Evolutionary conservation across 805 yeast genomes (phyloP).

Genomic region (Brettanomyces anomalus): DNA sequence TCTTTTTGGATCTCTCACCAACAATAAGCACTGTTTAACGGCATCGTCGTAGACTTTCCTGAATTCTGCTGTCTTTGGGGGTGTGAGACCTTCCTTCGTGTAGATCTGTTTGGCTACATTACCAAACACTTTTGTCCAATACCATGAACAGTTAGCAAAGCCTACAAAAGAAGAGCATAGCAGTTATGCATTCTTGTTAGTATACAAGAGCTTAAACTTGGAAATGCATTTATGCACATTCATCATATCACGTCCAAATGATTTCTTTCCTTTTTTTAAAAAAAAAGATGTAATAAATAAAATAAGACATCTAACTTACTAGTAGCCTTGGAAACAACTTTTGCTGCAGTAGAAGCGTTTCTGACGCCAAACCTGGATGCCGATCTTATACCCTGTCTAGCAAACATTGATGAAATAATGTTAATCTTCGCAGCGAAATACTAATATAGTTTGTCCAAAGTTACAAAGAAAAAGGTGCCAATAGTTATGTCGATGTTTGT

Average conservation of each 20-base stretch:
- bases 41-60: constrained; percentile 59
- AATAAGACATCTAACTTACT: constrained; percentile 19
- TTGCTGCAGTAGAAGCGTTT: constrained; percentile 23
- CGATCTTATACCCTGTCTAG: constrained; percentile 24
- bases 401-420: constrained; percentile 17
- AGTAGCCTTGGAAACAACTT: constrained; percentile 27
- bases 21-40: constrained; percentile 35
- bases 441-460: too few relatives aligned
- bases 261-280: too few relatives aligned
- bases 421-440: too few relatives aligned
- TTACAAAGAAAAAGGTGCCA: too few relatives aligned
- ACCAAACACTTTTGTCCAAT: constrained; percentile 62
- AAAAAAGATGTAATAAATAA: too few relatives aligned
- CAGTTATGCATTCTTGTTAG: background rate
- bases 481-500: too few relatives aligned
- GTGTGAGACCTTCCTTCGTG: constrained; percentile 86
- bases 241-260: too few relatives aligned
- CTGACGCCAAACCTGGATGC: constrained; percentile 20
- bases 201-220: too few relatives aligned
- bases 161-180: constrained; percentile 10
- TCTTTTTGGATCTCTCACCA: constrained; percentile 53
- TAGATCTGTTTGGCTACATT: constrained; percentile 67
- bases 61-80: constrained; percentile 74
- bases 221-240: background rate
- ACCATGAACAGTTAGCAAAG: constrained; percentile 48